Conservation (phyloP, 1,139 yeast species). For the Citeromyces hawaiiensis region DNA sequence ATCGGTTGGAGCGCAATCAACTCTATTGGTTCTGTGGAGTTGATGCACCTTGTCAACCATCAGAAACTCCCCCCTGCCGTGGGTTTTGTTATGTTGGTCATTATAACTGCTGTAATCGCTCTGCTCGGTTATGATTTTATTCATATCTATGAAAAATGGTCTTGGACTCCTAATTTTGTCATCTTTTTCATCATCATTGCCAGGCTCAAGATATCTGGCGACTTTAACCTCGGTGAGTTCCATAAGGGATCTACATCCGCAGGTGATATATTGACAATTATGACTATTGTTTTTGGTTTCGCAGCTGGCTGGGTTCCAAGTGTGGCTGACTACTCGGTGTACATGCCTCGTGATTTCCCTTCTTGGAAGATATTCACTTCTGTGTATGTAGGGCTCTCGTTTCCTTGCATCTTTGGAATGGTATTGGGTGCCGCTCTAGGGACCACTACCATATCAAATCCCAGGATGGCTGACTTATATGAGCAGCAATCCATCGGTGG, state of each 20-base stretch:
- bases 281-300: constrained; percentile 77
- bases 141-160: constrained; percentile 71
- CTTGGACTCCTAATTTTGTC: constrained; percentile 75
- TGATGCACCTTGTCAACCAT: constrained; percentile 64
- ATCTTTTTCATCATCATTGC: constrained; percentile 70
- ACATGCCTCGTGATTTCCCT: constrained; percentile 55
- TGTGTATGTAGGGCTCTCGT: constrained; percentile 46
- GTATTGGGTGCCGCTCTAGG: constrained; percentile 83
- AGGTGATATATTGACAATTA: constrained; percentile 70
- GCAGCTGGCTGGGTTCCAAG: constrained; percentile 95
- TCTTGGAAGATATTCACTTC: constrained; percentile 46
- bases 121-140: constrained; percentile 78
- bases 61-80: constrained; percentile 75
- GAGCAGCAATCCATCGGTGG: constrained; percentile 61
- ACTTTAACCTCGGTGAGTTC: constrained; percentile 31
- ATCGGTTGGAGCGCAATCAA: constrained; percentile 95
- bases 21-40: constrained; percentile 80
- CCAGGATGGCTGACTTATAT: constrained; percentile 39
- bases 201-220: constrained; percentile 53
- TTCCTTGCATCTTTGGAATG: constrained; percentile 64
- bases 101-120: constrained; percentile 63
- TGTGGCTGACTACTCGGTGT: constrained; percentile 86
- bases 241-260: constrained; percentile 49
- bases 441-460: constrained; percentile 38
- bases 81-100: constrained; percentile 63